Evolutionary conservation across 73 alveolate genomes (phyloP).

Genomic region (Paramecium biaurelia): DNA sequence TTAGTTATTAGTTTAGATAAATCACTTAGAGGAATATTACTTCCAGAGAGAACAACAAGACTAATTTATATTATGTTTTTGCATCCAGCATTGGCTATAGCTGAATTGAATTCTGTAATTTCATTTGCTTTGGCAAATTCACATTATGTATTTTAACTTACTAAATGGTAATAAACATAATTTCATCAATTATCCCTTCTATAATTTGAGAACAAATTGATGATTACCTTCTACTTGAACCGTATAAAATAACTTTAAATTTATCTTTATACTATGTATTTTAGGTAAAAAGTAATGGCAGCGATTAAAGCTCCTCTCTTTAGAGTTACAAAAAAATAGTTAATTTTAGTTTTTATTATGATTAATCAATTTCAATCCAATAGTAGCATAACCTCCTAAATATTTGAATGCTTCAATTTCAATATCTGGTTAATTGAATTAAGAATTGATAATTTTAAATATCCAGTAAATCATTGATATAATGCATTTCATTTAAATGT

Average conservation of each 20-base stretch:
- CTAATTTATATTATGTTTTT: background rate
- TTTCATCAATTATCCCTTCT: background rate
- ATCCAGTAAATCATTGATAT: background rate
- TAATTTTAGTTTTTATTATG: background rate
- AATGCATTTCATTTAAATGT: background rate
- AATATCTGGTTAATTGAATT: background rate
- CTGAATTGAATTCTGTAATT: constrained; percentile 35
- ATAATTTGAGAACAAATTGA: background rate
- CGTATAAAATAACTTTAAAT: background rate
- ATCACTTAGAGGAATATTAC: background rate
- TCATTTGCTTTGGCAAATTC: background rate
- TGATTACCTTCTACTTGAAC: background rate
- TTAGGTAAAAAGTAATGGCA: background rate
- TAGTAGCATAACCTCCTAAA: constrained; percentile 38
- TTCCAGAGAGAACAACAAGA: background rate
- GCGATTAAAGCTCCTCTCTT: background rate
- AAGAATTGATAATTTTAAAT: background rate
- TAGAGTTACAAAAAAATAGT: background rate
- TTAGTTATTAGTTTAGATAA: background rate
- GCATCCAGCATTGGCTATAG: background rate
- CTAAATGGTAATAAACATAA: background rate
- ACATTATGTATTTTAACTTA: background rate
- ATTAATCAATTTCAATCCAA: constrained; percentile 11
- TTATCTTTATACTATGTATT: background rate
- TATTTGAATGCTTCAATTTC: background rate